Base-by-base conservation (phyloP, 805 yeast species). In the Metschnikowia drakensbergensis region DNA sequence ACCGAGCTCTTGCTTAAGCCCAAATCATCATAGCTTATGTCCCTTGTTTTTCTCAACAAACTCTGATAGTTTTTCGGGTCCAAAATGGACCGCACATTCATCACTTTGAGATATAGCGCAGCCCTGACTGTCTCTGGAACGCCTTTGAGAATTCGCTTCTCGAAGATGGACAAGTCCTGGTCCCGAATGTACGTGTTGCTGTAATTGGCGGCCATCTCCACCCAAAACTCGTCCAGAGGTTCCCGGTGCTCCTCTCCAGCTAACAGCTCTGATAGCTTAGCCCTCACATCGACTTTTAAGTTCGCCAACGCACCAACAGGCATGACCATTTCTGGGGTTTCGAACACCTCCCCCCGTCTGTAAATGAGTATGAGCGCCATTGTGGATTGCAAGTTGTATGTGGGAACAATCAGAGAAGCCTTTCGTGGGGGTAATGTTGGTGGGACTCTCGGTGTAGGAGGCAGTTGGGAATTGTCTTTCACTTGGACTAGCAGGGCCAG, bases 81-180 rank as follows among this genome's bases (percentile, higher is more conserved):
- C 38, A 70, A 52, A 31, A 55, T 59, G 50, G 63, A 57, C 43
- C 62, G 58, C 2, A 71, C 61, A 46, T 66, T 67, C 42, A 71
- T 55, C 3, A 61, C 58, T 46, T 65, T 67, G 40, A 67, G 55
- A 47, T 72, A 72, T 0, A 68, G 63, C n/a, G 61, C 47, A 3
- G 64, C 57, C 37, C 75, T 57, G 39, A 66, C 53, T 2, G 56
- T 52, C 2, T 34, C 53, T 0, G 76, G 74, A 4, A 72, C 62
- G 0, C 75, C 74, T 3, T 46, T 33, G 1, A 57, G 30, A 17
- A 72, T 41, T 7, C 61, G 55, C 4, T 36, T n/a, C 28, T 57
- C 60, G 11, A 57, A 26, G 11, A 45, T 40, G 8, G 45, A 47
- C 10, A 44, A 39, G 26, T 47, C 39, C 37, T 49, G 45, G 22